phyloP scores from a whole-genome alignment of 352 stramenopile genomes.

The Paralagenidium karlingii region DNA sequence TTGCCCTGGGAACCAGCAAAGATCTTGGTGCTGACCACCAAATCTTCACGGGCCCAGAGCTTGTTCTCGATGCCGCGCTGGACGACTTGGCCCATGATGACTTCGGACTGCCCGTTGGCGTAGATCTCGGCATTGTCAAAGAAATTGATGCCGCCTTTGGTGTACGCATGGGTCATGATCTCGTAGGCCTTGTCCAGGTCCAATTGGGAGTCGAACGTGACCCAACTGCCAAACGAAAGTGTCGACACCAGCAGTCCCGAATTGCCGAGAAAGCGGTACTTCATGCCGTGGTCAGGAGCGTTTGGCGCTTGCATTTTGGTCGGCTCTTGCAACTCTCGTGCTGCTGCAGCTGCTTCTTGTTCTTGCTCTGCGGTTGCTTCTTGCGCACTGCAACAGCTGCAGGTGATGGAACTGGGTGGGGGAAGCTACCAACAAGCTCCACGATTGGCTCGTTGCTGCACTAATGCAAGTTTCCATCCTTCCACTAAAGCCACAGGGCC shows the following conservation, averaged over 20 bases:
- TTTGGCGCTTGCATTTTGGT: no score
- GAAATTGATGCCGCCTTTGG: conserved; percentile 50
- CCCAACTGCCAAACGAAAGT: conserved; percentile 37
- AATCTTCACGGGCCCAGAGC: conserved; percentile 32
- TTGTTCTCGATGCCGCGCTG: conserved; percentile 30
- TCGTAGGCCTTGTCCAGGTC: conserved; percentile 44
- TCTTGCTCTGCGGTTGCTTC: no score
- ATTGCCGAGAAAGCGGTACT: conserved; percentile 46
- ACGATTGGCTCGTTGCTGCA: no score
- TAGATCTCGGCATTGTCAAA: conserved; percentile 58
- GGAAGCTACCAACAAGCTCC: no score
- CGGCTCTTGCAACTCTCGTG: no score
- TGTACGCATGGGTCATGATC: conserved; percentile 40
- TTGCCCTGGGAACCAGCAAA: conserved; percentile 24
- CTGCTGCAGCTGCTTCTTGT: no score
- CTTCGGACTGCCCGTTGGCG: conserved; percentile 22
- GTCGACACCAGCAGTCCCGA: conserved; percentile 29
- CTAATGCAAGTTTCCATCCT: no score
- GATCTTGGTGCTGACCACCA: conserved; percentile 62
- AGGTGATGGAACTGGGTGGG: no score
- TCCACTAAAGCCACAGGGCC: no score
- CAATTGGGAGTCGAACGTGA: conserved; percentile 31
- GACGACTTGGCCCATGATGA: conserved; percentile 43
- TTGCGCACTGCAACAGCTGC: no score
- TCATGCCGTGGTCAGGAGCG: conserved; percentile 28